These are phyloP conservation scores for Vitis amurensis DNA, from an alignment of 164 flowering plant genomes.

Conservation along the genomic window DNA sequence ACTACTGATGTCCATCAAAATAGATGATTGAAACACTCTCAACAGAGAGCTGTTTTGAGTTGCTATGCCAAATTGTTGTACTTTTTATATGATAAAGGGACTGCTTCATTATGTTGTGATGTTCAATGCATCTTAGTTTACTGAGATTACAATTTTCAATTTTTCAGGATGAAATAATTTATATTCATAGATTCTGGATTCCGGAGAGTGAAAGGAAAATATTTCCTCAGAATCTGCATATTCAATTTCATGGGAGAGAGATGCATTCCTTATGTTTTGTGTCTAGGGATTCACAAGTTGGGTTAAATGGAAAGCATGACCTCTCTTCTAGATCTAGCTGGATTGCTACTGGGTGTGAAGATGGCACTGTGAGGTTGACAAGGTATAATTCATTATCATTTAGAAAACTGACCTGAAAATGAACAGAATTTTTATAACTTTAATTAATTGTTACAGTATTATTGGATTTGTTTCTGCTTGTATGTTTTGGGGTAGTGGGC, in stretches of 20 bases:
- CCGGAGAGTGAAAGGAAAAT: constrained; percentile 35
- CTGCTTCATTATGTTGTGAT: background rate
- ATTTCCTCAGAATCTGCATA: constrained; percentile 63
- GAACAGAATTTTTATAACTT: background rate
- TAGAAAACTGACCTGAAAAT: constrained; percentile 1
- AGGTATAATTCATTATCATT: constrained; percentile 43
- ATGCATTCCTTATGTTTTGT: constrained; percentile 82
- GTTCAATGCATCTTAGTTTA: background rate
- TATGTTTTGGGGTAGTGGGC: background rate
- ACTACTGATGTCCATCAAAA: too few relatives aligned
- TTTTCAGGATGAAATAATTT: constrained; percentile 70
- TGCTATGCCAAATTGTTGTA: background rate
- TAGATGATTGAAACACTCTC: too few relatives aligned
- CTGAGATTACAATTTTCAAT: background rate
- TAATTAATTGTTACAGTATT: background rate
- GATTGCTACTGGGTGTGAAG: constrained; percentile 97
- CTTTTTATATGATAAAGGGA: background rate
- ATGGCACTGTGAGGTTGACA: constrained; percentile 93
- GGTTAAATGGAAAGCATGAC: constrained; percentile 14
- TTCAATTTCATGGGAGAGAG: constrained; percentile 97
- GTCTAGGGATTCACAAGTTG: constrained; percentile 23
- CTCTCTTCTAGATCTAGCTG: constrained; percentile 40
- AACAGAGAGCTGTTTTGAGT: background rate
- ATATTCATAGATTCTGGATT: constrained; percentile 64
- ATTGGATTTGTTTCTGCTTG: background rate